Evolutionary conservation across 345 rosid genomes (phyloP), one percentile per base, ranked within the genome.

Genomic region (Camelina laxa): DNA sequence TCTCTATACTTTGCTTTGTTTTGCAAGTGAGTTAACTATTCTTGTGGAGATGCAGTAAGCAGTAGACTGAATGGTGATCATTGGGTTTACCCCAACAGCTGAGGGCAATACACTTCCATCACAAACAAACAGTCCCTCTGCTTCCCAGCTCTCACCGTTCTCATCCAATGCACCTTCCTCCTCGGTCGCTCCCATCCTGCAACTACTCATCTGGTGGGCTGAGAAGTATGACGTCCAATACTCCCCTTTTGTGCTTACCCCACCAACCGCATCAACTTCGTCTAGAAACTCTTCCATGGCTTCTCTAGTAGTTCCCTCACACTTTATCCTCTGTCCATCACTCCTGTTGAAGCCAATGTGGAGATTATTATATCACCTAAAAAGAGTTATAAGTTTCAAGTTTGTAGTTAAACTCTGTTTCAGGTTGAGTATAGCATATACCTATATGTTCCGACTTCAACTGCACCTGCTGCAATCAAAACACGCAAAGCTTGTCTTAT

Each of bases 131-230:
- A 88, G 49, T 5, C 87, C 86, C 41, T 84, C 78, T 15, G 93
- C 87, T 80, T 88, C 93, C 91, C 91, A 88, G 44, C 84, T 87
- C 84, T 88, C 89, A 9, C 91, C 88, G 2, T 79, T 80, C 75
- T 73, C 83, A 70, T 87, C 89, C 20, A 89, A 83, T 2, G 89
- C 94, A 8, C 91, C 94, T 35, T 83, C 83, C 48, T 74, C 72
- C 14, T 69, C 75, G n/a, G 45, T 73, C 8, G 6, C 21, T 55
- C 89, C 94, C 86, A 89, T 89, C 78, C 83, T 84, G 67, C 93
- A 87, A 55, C 93, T 89, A 24, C 93, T 85, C 93, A 88, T 85
- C 69, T 87, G 94, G 76, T 89, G 94, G 0, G 91, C 94, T 0
- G 94, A 83, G 62, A 65, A 21, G 75, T 82, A 76, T 0, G 73